Base-by-base conservation (phyloP, 495 filamentous ascomycete genomes). In the Trichoderma erinaceum region DNA sequence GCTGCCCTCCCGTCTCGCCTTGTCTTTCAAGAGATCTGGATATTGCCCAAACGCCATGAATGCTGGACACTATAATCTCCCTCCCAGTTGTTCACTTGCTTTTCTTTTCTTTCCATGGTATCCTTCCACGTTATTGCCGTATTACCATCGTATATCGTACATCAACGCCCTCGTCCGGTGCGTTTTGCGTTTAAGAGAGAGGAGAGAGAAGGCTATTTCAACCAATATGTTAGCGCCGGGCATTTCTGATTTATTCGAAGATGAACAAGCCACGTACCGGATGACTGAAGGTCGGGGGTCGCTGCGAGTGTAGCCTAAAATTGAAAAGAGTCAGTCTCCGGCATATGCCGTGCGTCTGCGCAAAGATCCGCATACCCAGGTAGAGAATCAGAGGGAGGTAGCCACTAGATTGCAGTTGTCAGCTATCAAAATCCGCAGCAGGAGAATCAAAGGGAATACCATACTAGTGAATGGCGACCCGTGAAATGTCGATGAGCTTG, bases 321-420 rank as follows among this genome's bases (percentile, higher is more conserved):
- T 61, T 11, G 23, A 61, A 25, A 61, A 67, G 70, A 72, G 64
- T 78, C 73, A 70, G 72, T 76, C 46, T 66, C 41, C 67, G 63
- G 67, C 50, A 50, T 4, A 46, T 69, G 23, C 68, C 67, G 58
- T 65, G 63, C 63, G 67, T 68, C 65, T 64, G 32, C 65, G 38
- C 66, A 43, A 63, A 52, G 38, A 38, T 66, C n/a, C n/a, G 69
- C 86, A 72, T 88, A 97, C 92, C 95, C 71, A 99, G 90, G 80
- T 97, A 99, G 79, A 99, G 83, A 77, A 99, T 96, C 79, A 99
- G 80, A 76, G 95, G 95, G 63, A 99, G 85, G 77, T 97, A 99
- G 78, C 95, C 95, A 83, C 93, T 97, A 73, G 69, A 71, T 27
- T 7, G 25, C 16, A 38, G 41, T 13, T 63, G 78, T 86, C 67